Conservation (phyloP, 768 basidiomycete genomes). For the Termitomyces bulborhizus region DNA sequence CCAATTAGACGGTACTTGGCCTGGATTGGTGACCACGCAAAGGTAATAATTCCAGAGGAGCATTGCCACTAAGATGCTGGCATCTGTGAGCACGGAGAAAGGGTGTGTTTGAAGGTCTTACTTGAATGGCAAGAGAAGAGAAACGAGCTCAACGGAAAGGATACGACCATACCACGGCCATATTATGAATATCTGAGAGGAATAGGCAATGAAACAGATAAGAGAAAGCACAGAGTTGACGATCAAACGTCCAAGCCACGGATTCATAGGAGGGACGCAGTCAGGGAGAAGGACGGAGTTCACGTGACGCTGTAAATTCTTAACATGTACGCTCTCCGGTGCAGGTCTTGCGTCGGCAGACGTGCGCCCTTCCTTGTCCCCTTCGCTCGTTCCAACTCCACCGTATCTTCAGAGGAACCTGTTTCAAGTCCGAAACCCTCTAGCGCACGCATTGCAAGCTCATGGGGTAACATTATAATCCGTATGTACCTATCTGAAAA, state of each 20-base stretch:
- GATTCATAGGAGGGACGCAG: slow-evolving; percentile 23
- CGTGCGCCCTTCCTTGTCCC: neutral
- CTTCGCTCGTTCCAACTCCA: slow-evolving; percentile 5
- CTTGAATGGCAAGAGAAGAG: slow-evolving; percentile 89
- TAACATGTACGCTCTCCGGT: slow-evolving; percentile 11
- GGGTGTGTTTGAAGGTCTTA: slow-evolving; percentile 30
- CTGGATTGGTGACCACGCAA: slow-evolving; percentile 80
- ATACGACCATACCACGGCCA: slow-evolving; percentile 87
- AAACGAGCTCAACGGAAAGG: slow-evolving; percentile 67
- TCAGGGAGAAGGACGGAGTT: neutral
- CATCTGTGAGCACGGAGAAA: slow-evolving; percentile 9
- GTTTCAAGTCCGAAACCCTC: neutral
- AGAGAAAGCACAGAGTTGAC: slow-evolving; percentile 66
- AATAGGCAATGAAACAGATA: slow-evolving; percentile 84
- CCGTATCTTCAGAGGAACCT: slow-evolving; percentile 1
- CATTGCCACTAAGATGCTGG: slow-evolving; percentile 67
- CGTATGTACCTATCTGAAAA: slow-evolving; percentile 21
- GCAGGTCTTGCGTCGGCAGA: slow-evolving; percentile 6
- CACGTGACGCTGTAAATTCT: slow-evolving; percentile 11
- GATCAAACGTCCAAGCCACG: slow-evolving; percentile 51
- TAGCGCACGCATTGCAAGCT: slow-evolving; percentile 14
- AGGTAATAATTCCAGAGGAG: slow-evolving; percentile 87
- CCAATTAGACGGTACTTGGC: slow-evolving; percentile 74
- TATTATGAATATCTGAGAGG: slow-evolving; percentile 84
- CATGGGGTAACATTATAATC: slow-evolving; percentile 23